Evolutionary conservation across 176 grass and related monocot genomes (phyloP), one percentile per base, ranked within the genome.

Genomic region (Saccharum officinarum): DNA sequence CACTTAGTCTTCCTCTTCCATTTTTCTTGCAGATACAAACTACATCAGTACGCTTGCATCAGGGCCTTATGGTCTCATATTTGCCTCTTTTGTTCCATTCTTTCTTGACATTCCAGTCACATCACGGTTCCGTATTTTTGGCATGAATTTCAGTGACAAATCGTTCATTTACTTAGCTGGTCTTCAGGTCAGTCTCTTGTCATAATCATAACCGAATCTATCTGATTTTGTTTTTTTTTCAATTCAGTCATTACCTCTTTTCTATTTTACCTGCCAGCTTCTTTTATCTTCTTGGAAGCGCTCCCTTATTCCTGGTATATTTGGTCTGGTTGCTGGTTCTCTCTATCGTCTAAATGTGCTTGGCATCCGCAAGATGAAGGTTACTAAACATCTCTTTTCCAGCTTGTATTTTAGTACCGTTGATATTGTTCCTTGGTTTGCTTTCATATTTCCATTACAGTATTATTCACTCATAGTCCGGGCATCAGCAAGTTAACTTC

Each of bases 51-150:
- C 52, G 52, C 88, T 94, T 94, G 92, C 92, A 30, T 96, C 90
- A 79, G 97, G 97, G 84, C 93, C 97, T 82, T 96, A 94, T 85
- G 90, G 93, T 68, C 89, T 99, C 40, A 94, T 99, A 91, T 99
- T 94, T 94, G 80, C 93, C 40, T 96, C 92, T 14, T 99, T 94
- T 84, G 76, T 99, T 64, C 92, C 97, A 20, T 99, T 99, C 71
- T 92, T 86, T 83, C 91, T 94, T 45, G 94, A 99, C 69, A 94
- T 99, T 85, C 97, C 93, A 33, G 45, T 96, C 86, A 92, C 88
- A 55, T 99, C 97, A 82, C 73, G 84, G 11, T 99, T 99, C 71
- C 87, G 71, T 46, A 77, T 99, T 83, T 91, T 99, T 69, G 93
- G 97, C 42, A 1, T 96, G 44, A 91, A 91, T 83, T 94, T 99